Evolutionary conservation across 176 grass and related monocot species (phyloP).

Genomic region (Zea luxurians): DNA sequence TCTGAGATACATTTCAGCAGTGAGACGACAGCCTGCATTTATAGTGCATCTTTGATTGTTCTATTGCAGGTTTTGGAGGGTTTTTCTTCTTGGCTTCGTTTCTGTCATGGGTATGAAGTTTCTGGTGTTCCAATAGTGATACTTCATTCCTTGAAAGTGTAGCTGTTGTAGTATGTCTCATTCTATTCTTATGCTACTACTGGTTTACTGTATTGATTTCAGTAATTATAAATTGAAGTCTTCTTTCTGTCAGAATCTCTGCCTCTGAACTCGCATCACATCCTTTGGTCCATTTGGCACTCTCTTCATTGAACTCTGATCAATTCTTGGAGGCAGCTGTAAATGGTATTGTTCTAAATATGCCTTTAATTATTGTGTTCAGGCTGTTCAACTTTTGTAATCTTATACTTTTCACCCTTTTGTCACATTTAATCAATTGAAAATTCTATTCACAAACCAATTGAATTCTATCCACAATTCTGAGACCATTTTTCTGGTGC

Average conservation of each 20-base stretch:
- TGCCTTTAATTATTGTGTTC: slow-evolving; percentile 36
- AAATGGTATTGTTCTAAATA: slow-evolving; percentile 70
- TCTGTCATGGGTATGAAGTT: slow-evolving; percentile 84
- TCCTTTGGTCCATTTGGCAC: slow-evolving; percentile 75
- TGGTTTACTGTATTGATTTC: slow-evolving; percentile 10
- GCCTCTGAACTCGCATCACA: slow-evolving; percentile 75
- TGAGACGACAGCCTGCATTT: slow-evolving; percentile 23
- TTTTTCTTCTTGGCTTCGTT: slow-evolving; percentile 93
- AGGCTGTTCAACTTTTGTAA: slow-evolving; percentile 20
- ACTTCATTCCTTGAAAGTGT: slow-evolving; percentile 33
- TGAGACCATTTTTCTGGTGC: slow-evolving; percentile 20
- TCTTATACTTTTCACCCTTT: slow-evolving; percentile 11
- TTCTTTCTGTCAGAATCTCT: slow-evolving; percentile 61
- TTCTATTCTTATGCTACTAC: slow-evolving; percentile 28
- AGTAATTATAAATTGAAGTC: slow-evolving; percentile 34
- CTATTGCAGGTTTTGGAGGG: slow-evolving; percentile 79
- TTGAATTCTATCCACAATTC: not conserved
- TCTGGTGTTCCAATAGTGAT: slow-evolving; percentile 34
- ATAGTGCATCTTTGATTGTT: slow-evolving; percentile 28
- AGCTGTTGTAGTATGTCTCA: slow-evolving; percentile 24
- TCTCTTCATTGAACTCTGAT: slow-evolving; percentile 77
- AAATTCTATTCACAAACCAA: not conserved
- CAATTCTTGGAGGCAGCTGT: slow-evolving; percentile 86
- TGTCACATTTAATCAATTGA: not conserved
- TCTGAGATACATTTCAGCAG: slow-evolving; percentile 16